A percentile compares a stretch with the other conserved stretches of the same genome.
phyloP scores from a whole-genome alignment of 2,329 filamentous ascomycete species.

The Xylaria sp. region DNA sequence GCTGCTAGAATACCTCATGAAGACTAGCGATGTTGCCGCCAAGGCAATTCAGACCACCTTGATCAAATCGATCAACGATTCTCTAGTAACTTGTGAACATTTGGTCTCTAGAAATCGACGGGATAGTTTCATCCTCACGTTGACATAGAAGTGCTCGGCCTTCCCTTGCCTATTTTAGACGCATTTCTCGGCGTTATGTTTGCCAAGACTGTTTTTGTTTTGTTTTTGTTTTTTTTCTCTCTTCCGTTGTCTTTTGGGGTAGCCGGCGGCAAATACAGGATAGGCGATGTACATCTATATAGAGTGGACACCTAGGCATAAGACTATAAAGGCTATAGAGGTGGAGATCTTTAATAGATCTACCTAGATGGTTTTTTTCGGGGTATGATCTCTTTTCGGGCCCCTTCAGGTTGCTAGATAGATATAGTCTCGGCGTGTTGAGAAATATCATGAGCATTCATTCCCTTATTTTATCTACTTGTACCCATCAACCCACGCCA shows the following conservation, averaged over 20 bases:
- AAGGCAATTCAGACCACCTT: constrained; percentile 54
- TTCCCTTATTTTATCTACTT: neutral
- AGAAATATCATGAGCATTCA: neutral
- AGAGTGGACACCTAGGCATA: constrained; percentile 17
- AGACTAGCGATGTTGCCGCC: constrained; percentile 54
- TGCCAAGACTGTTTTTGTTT: neutral
- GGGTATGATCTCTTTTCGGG: neutral
- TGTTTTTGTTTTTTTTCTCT: neutral
- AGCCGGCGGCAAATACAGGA: constrained; percentile 18
- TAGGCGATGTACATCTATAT: constrained; percentile 9
- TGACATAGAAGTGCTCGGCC: constrained; percentile 21
- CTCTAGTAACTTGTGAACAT: constrained; percentile 24
- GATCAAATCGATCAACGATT: constrained; percentile 43
- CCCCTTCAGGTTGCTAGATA: neutral
- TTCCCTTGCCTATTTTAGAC: neutral
- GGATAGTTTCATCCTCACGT: constrained; percentile 33
- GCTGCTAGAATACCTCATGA: constrained; percentile 55
- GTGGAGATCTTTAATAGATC: constrained; percentile 26
- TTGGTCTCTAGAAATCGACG: constrained; percentile 31
- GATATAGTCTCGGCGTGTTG: neutral
- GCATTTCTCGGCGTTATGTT: neutral
- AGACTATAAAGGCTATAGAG: constrained; percentile 25
- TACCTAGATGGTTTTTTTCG: neutral
- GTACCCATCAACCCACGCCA: neutral
- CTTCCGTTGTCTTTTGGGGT: neutral